Evolutionary conservation across 2,329 filamentous ascomycete genomes (phyloP).

Genomic region (Arthroderma sp.): DNA sequence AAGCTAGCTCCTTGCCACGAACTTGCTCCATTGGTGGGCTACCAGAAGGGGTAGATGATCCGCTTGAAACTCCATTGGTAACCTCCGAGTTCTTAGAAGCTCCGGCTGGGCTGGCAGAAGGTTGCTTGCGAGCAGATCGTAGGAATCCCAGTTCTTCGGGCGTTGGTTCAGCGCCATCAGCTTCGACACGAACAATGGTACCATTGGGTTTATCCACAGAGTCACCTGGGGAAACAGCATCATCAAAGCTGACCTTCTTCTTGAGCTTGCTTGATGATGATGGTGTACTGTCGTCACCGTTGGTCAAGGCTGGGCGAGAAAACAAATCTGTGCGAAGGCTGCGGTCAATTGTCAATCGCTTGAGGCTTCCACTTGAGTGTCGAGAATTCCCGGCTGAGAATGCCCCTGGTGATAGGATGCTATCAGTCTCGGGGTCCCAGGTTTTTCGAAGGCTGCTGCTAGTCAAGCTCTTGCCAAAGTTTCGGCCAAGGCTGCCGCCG

Average conservation of each 20-base stretch:
- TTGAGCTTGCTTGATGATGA: slow-evolving; percentile 33
- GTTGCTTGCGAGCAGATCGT: slow-evolving; percentile 40
- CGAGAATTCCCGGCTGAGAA: slow-evolving; percentile 60
- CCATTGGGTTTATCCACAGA: slow-evolving; percentile 28
- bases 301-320: slow-evolving; percentile 27
- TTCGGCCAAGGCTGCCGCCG: slow-evolving; percentile 46
- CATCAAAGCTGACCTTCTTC: slow-evolving; percentile 89
- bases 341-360: slow-evolving; percentile 86
- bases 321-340: slow-evolving; percentile 60
- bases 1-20: slow-evolving; percentile 62
- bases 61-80: slow-evolving; percentile 15
- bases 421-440: slow-evolving; percentile 65
- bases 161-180: slow-evolving; percentile 41
- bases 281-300: slow-evolving; percentile 32
- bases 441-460: slow-evolving; percentile 73
- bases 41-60: slow-evolving; percentile 21
- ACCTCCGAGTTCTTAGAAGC: slow-evolving; percentile 25
- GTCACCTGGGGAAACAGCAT: slow-evolving; percentile 41
- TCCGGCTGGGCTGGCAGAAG: slow-evolving; percentile 33
- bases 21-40: slow-evolving; percentile 58
- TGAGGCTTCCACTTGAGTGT: slow-evolving; percentile 60
- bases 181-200: slow-evolving; percentile 44
- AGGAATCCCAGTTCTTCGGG: slow-evolving; percentile 50
- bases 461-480: slow-evolving; percentile 76
- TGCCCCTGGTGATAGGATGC: slow-evolving; percentile 71